Percentiles rank a stretch among this genome's conserved stretches.
Conservation (phyloP, 805 yeast species). For the Clavispora vitiphila region DNA sequence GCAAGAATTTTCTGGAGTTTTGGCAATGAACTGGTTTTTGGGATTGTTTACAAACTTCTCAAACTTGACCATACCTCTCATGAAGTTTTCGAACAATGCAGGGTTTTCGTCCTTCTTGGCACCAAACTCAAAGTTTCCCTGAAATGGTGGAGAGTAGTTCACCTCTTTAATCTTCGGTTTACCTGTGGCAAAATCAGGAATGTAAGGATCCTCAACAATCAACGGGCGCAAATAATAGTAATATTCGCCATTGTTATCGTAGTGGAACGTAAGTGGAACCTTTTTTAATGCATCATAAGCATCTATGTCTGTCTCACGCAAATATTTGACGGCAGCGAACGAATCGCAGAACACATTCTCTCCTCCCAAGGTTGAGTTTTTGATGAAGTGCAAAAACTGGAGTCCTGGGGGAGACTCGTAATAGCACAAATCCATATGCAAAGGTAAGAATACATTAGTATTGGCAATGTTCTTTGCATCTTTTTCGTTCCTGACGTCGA, state of each 20-base stretch:
- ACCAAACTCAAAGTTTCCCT: slow-evolving; percentile 66
- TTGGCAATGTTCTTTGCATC: slow-evolving; percentile 65
- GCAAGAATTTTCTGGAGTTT: slow-evolving; percentile 54
- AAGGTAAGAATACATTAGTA: slow-evolving; percentile 57
- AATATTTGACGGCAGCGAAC: slow-evolving; percentile 54
- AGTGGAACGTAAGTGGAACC: slow-evolving; percentile 67
- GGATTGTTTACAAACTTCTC: slow-evolving; percentile 53
- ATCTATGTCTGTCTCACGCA: slow-evolving; percentile 51
- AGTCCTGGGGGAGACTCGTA: slow-evolving; percentile 81
- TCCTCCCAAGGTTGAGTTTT: slow-evolving; percentile 57
- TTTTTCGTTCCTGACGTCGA: slow-evolving; percentile 53
- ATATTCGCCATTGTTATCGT: slow-evolving; percentile 54
- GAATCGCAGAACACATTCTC: slow-evolving; percentile 68
- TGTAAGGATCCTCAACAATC: slow-evolving; percentile 42
- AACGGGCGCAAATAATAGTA: slow-evolving; percentile 61
- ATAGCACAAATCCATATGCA: slow-evolving; percentile 74
- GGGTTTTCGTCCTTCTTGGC: slow-evolving; percentile 31
- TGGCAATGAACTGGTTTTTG: slow-evolving; percentile 49
- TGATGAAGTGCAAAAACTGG: slow-evolving; percentile 59
- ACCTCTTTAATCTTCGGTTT: slow-evolving; percentile 45
- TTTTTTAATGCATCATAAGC: slow-evolving; percentile 59
- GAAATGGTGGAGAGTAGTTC: slow-evolving; percentile 80
- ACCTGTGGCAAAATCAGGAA: slow-evolving; percentile 28
- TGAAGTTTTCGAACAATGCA: slow-evolving; percentile 47
- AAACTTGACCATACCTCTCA: slow-evolving; percentile 55